Base-by-base conservation (phyloP, 306 rosid genomes). In the Sphenostylis stenocarpa region DNA sequence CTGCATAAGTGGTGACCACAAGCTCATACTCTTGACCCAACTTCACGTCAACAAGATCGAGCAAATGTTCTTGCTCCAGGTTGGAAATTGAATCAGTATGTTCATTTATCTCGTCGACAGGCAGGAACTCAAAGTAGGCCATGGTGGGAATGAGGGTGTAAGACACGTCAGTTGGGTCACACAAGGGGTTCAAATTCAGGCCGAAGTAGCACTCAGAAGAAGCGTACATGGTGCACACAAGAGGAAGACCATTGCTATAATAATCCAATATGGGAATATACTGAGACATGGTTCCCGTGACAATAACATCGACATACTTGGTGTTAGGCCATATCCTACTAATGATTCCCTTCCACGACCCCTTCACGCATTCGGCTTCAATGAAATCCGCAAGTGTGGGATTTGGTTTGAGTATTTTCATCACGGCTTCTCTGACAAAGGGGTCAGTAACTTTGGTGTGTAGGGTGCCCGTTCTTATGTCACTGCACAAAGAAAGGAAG, bases 111-210 rank as follows among this genome's bases (percentile, higher is more conserved):
- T 39, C 7, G 4, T 39, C 8, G 19, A 65, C 10, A 9, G 70
- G 70, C 31, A 39, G 20, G 70, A 65, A 65, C 48, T 65, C 51
- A 39, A 65, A 65, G 70, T 65, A 65, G 11, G 70, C 70, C 70
- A 65, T 65, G 70, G 51, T 65, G 17, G 70, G 70, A 65, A 65
- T 65, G 33, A 65, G 51, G 17, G 70, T 65, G 70, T 65, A 65
- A 39, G 51, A 20, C 0, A 65, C 51, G 33, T 65, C 51, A 65
- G 19, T 65, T 2, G 70, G 70, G 12, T 65, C 51, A 65, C 51
- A 39, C 70, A 65, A 65, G 31, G 70, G 51, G 10, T 39, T 65
- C 70, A 65, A 65, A 39, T 65, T 65, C 1, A 65, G 17, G 51
- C 70, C 70, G 5, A 65, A 38, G 3, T 39, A 38, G 47, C 70